A percentile compares a stretch with the other conserved stretches of the same genome.
Conservation (phyloP, 2,329 filamentous ascomycete genomes). For the Curvularia spicifera region DNA sequence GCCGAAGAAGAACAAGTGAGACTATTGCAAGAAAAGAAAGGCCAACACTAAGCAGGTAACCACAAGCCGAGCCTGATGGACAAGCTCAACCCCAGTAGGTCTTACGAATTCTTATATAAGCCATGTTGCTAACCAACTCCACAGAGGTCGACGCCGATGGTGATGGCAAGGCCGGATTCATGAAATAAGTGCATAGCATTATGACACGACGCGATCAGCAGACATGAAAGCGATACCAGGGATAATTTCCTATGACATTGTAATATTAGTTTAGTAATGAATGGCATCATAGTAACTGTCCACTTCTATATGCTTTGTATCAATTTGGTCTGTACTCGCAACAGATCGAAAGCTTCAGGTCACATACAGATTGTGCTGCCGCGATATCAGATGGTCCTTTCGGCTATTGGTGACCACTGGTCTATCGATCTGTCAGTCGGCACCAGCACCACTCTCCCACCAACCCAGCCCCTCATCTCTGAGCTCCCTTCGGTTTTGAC, state of each 20-base stretch:
- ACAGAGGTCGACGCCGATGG: constrained; percentile 55
- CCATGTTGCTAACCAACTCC: not conserved
- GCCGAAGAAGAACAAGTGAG: constrained; percentile 21
- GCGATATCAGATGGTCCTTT: constrained; percentile 32
- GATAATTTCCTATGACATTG: constrained; percentile 16
- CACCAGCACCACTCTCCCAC: constrained; percentile 51
- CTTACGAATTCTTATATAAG: no score
- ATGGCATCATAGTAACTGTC: not conserved
- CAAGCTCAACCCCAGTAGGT: constrained; percentile 59
- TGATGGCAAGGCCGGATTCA: constrained; percentile 64
- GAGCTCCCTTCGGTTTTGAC: constrained; percentile 32
- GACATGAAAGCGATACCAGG: constrained; percentile 13
- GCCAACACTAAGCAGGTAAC: constrained; percentile 24
- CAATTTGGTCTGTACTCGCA: not conserved
- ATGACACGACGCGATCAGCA: constrained; percentile 24
- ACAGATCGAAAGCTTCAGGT: not conserved
- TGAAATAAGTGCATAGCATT: constrained; percentile 52
- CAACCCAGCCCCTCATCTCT: constrained; percentile 40
- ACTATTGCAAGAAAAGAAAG: constrained; percentile 7
- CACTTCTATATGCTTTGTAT: not conserved
- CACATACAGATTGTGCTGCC: not conserved
- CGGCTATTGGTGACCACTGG: constrained; percentile 48
- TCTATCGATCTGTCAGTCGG: constrained; percentile 47
- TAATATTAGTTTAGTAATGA: constrained; percentile 20
- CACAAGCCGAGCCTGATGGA: constrained; percentile 59